phyloP scores from a whole-genome alignment of 768 basidiomycete genomes.

The Lactarius akahatsu region DNA sequence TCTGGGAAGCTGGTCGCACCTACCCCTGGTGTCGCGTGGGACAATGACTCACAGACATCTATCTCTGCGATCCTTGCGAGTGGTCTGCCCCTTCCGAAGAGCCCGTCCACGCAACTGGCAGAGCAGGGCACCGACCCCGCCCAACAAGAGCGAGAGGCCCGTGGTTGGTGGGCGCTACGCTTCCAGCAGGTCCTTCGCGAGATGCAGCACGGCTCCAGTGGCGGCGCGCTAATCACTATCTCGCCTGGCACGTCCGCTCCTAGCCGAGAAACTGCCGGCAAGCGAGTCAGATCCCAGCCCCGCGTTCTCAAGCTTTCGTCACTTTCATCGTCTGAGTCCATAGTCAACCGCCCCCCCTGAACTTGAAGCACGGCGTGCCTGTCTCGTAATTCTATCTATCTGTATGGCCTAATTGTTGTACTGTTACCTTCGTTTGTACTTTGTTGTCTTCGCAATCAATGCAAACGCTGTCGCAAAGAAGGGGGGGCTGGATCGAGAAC shows the following conservation, averaged over 20 bases:
- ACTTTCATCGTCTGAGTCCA: constrained; percentile 25
- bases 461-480: constrained; percentile 10
- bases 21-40: constrained; percentile 34
- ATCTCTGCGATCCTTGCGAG: constrained; percentile 43
- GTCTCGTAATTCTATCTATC: neutral
- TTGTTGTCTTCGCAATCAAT: constrained; percentile 18
- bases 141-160: constrained; percentile 60
- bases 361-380: neutral
- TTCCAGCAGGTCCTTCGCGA: constrained; percentile 64
- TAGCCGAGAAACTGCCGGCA: neutral
- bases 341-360: constrained; percentile 18
- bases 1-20: constrained; percentile 35
- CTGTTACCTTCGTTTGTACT: constrained; percentile 5
- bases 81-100: constrained; percentile 64
- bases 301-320: constrained; percentile 28
- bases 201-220: constrained; percentile 39
- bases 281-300: constrained; percentile 13
- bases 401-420: constrained; percentile 1
- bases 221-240: constrained; percentile 4
- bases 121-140: constrained; percentile 34
- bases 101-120: constrained; percentile 62
- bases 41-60: constrained; percentile 37
- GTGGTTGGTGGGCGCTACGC: constrained; percentile 71
- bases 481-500: neutral
- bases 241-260: neutral